phyloP scores from a whole-genome alignment of 2,329 filamentous ascomycete genomes.

The Epichloe bromicola region DNA sequence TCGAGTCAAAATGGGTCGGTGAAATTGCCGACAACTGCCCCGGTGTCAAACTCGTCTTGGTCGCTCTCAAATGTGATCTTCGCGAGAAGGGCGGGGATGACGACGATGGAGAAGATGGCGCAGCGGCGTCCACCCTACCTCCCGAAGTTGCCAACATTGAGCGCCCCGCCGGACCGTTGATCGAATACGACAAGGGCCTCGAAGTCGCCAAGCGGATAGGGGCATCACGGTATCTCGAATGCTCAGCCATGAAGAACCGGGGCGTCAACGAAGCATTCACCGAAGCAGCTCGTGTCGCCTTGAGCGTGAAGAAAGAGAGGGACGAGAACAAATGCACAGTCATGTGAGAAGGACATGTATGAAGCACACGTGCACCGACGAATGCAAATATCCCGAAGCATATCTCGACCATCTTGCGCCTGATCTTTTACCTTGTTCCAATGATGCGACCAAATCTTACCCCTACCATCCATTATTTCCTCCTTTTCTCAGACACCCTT shows the following conservation, averaged over 20 bases:
- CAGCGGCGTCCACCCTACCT: conserved; percentile 20
- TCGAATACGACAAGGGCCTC: conserved; percentile 83
- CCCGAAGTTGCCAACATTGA: conserved; percentile 14
- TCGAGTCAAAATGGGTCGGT: conserved; percentile 95
- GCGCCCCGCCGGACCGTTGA: conserved; percentile 56
- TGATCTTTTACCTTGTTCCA: background rate
- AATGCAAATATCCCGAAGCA: conserved; percentile 4
- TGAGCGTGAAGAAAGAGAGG: conserved; percentile 56
- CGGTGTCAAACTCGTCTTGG: conserved; percentile 84
- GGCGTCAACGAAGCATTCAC: conserved; percentile 98
- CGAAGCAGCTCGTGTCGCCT: conserved; percentile 86
- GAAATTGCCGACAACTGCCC: conserved; percentile 98
- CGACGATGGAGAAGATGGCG: conserved; percentile 48
- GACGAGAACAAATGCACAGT: conserved; percentile 48
- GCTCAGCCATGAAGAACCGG: conserved; percentile 94
- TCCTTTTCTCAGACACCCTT: no score
- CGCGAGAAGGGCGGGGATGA: conserved; percentile 65
- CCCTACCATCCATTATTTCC: background rate
- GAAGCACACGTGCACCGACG: conserved; percentile 1
- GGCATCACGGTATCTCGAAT: conserved; percentile 90
- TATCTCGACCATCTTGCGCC: background rate
- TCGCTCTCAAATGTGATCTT: conserved; percentile 93
- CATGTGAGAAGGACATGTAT: conserved; percentile 32
- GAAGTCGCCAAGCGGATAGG: conserved; percentile 86
- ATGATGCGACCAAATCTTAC: background rate